These are phyloP conservation scores for Dunaliella sp. DNA, from an alignment of 139 green algal species.

Conservation along the genomic window DNA sequence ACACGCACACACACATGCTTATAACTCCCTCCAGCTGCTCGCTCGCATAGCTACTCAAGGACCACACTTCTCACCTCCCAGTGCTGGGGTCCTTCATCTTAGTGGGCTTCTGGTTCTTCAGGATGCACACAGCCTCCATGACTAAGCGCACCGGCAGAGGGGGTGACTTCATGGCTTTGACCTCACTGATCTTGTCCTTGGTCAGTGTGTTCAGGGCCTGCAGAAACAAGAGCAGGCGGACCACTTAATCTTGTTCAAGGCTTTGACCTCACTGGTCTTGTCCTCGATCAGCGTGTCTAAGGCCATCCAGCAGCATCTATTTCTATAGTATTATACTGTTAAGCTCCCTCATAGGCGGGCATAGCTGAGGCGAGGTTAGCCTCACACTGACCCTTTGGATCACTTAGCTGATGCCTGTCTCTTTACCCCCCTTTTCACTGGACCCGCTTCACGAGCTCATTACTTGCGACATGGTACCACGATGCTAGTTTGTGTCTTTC, in stretches of 20 bases:
- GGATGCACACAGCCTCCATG: constrained; percentile 70
- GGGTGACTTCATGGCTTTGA: constrained; percentile 80
- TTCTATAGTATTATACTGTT: too few species aligned
- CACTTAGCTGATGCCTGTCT: too few species aligned
- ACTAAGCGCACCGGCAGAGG: constrained; percentile 45
- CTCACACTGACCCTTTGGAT: constrained; percentile 78
- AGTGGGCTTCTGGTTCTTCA: constrained; percentile 60
- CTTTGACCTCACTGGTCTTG: constrained; percentile 81
- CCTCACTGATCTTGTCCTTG: constrained; percentile 77
- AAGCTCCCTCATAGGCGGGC: constrained; percentile 36
- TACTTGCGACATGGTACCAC: too few species aligned
- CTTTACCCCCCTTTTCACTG: too few species aligned
- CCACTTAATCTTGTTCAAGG: constrained; percentile 58
- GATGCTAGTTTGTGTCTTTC: too few species aligned
- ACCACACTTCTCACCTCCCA: constrained; percentile 21
- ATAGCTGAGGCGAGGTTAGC: constrained; percentile 57
- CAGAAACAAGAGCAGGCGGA: neutral
- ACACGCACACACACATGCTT: too few species aligned
- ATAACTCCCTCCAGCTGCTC: too few species aligned
- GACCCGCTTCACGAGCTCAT: too few species aligned
- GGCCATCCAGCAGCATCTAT: too few species aligned
- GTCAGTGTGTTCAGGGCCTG: constrained; percentile 72
- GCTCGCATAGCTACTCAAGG: too few species aligned
- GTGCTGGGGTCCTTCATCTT: constrained; percentile 62
- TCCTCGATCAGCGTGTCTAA: constrained; percentile 76